These are phyloP conservation scores for Capsella rubella DNA, from an alignment of 441 rosid species.

Conservation along the genomic window DNA sequence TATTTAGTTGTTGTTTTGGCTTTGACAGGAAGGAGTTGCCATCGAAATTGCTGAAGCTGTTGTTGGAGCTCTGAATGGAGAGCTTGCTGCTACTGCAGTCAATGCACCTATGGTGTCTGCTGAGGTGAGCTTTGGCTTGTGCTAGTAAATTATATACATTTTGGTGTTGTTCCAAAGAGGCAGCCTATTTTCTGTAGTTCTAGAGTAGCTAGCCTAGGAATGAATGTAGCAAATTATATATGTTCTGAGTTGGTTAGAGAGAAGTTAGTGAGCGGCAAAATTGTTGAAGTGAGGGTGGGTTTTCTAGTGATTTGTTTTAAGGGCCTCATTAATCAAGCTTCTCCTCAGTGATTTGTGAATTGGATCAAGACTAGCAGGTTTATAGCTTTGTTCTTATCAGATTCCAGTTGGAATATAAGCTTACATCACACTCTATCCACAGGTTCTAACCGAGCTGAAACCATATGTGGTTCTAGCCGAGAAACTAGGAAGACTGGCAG, in stretches of 20 bases:
- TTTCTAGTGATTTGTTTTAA: neutral
- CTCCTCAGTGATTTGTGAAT: neutral
- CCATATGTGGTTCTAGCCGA: slow-evolving; percentile 83
- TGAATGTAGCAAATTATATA: slow-evolving; percentile 9
- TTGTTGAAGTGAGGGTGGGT: neutral
- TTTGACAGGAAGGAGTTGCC: slow-evolving; percentile 90
- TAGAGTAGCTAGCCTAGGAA: neutral
- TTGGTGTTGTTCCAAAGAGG: neutral
- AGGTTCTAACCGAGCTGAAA: slow-evolving; percentile 87
- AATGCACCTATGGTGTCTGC: slow-evolving; percentile 99
- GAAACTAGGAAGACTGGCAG: slow-evolving; percentile 89
- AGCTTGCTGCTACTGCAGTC: slow-evolving; percentile 97
- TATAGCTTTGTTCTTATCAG: slow-evolving; percentile 7
- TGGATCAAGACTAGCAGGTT: slow-evolving; percentile 17
- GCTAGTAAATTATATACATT: neutral
- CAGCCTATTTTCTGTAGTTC: neutral
- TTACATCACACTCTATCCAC: slow-evolving; percentile 32
- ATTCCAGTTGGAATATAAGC: neutral
- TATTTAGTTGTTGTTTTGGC: slow-evolving; percentile 29
- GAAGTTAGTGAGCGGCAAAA: neutral
- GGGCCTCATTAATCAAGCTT: neutral
- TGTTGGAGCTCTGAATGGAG: slow-evolving; percentile 92
- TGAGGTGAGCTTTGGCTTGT: slow-evolving; percentile 34
- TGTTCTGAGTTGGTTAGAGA: slow-evolving; percentile 15
- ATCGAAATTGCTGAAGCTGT: slow-evolving; percentile 98